These are phyloP conservation scores for Seiridium unicorne DNA, from an alignment of 2,329 filamentous ascomycete genomes.

Conservation along the genomic window DNA sequence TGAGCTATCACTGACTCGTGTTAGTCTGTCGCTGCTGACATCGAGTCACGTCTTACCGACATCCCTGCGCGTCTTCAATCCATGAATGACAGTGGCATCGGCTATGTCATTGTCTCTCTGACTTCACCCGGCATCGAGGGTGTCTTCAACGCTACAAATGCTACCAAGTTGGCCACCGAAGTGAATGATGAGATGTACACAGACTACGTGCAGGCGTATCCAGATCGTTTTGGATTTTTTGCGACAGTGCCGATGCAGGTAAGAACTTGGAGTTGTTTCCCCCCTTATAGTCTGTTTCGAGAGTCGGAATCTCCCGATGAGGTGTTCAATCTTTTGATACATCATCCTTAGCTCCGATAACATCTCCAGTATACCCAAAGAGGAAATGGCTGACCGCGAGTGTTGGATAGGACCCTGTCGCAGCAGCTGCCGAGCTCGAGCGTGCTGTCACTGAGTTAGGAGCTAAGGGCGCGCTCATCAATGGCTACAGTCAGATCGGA, in stretches of 20 bases:
- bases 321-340: too few relatives aligned
- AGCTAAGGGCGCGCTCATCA: conserved; percentile 61
- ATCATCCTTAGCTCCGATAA: too few relatives aligned
- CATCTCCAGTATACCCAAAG: too few relatives aligned
- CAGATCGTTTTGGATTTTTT: conserved; percentile 43
- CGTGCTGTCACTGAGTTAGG: conserved; percentile 55
- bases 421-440: conserved; percentile 48
- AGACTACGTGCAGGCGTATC: conserved; percentile 32
- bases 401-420: conserved; percentile 33
- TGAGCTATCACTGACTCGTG: not conserved
- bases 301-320: too few relatives aligned
- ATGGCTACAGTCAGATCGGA: conserved; percentile 55
- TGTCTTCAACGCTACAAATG: conserved; percentile 37
- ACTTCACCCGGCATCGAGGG: conserved; percentile 48
- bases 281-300: too few relatives aligned
- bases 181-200: conserved; percentile 39
- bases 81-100: conserved; percentile 42
- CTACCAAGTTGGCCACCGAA: conserved; percentile 38
- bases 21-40: not conserved
- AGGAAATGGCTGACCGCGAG: too few relatives aligned
- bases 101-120: conserved; percentile 46
- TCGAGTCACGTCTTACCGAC: not conserved
- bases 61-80: not conserved
- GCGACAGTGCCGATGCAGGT: conserved; percentile 48
- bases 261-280: too few relatives aligned